Conservation (phyloP, 352 stramenopile species). For the Globisporangium apiculatum region DNA sequence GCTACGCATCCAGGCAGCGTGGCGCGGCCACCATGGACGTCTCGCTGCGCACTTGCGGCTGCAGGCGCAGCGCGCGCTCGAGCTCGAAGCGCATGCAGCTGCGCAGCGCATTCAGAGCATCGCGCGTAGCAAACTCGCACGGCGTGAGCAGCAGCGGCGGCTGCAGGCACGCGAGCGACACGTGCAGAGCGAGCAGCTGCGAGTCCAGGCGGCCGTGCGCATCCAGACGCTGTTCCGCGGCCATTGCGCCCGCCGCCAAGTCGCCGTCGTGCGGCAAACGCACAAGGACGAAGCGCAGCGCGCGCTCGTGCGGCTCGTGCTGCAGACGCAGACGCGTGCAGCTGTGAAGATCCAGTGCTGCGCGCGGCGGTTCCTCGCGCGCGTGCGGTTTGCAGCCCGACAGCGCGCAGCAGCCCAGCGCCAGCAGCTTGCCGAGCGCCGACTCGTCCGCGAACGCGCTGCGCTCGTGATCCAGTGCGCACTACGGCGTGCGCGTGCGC, state of each 20-base stretch:
- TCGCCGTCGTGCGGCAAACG: constrained; percentile 22
- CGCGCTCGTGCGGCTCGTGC: constrained; percentile 51
- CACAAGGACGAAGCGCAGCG: constrained; percentile 39
- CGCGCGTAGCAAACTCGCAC: constrained; percentile 44
- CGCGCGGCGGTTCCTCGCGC: constrained; percentile 43
- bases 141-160: constrained; percentile 20
- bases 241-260: constrained; percentile 33
- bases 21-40: constrained; percentile 67
- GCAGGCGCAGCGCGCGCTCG: constrained; percentile 40
- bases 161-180: constrained; percentile 15
- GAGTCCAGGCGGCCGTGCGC: constrained; percentile 28
- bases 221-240: constrained; percentile 70
- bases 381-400: constrained; percentile 21
- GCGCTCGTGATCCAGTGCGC: constrained; percentile 64
- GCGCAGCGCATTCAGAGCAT: constrained; percentile 56
- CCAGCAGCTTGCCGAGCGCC: constrained; percentile 18
- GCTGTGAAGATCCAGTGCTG: constrained; percentile 70
- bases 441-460: constrained; percentile 33
- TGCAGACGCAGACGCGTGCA: constrained; percentile 46
- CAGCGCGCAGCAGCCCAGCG: constrained; percentile 24
- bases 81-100: constrained; percentile 46
- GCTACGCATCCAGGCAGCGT: constrained; percentile 69
- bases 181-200: constrained; percentile 22
- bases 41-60: constrained; percentile 46
- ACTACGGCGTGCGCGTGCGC: constrained; percentile 35